Conservation (phyloP, 805 yeast species). For the Candida ulmi region DNA sequence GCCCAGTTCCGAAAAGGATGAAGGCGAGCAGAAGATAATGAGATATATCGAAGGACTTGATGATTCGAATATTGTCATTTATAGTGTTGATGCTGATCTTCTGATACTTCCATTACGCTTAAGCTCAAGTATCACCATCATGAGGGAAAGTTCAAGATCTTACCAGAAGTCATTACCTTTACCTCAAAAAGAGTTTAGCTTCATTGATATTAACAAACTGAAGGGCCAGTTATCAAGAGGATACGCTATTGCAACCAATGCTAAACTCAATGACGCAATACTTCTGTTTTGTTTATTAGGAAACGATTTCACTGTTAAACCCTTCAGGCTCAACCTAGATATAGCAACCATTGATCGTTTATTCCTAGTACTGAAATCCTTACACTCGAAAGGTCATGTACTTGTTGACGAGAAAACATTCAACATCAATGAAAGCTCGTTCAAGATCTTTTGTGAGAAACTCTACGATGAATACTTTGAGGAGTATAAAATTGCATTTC, state of each 20-base stretch:
- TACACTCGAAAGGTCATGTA: constrained; percentile 60
- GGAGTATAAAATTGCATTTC: not conserved
- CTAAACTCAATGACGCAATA: constrained; percentile 71
- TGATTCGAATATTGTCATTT: constrained; percentile 62
- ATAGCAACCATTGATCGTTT: constrained; percentile 80
- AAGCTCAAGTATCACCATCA: constrained; percentile 76
- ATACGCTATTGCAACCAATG: constrained; percentile 30
- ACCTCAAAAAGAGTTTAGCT: constrained; percentile 51
- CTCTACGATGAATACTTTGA: constrained; percentile 3
- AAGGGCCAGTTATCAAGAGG: constrained; percentile 70
- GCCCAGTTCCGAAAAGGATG: constrained; percentile 93
- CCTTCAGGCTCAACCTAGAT: constrained; percentile 81
- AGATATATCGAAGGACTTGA: constrained; percentile 65
- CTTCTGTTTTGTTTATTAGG: constrained; percentile 87
- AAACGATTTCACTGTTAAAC: constrained; percentile 90
- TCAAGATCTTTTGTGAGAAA: constrained; percentile 50
- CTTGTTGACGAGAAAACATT: constrained; percentile 70
- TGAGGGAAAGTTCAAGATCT: constrained; percentile 55
- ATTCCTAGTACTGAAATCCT: constrained; percentile 52
- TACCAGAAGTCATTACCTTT: constrained; percentile 29
- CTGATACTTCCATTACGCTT: constrained; percentile 82
- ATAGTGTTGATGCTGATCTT: constrained; percentile 92
- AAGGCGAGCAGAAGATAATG: constrained; percentile 97
- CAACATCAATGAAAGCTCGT: constrained; percentile 59
- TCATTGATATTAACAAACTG: constrained; percentile 60